phyloP scores from a whole-genome alignment of 441 rosid species.

The Arabidopsis lyrata region DNA sequence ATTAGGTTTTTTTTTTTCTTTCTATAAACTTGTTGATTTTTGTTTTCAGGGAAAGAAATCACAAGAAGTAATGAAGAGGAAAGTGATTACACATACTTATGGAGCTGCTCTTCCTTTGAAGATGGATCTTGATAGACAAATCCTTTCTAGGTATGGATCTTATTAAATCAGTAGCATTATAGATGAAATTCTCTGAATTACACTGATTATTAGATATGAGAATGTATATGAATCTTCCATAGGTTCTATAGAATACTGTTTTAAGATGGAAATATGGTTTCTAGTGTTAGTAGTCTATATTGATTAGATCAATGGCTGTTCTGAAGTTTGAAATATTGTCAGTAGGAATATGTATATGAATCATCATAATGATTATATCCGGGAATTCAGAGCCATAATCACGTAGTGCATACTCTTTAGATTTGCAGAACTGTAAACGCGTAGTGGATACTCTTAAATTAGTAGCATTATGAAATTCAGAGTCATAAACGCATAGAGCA shows the following conservation, averaged over 20 bases:
- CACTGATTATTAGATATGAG: constrained; percentile 2
- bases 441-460: not conserved
- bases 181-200: not conserved
- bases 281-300: not conserved
- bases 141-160: constrained; percentile 66
- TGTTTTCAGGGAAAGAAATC: constrained; percentile 54
- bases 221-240: not conserved
- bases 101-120: constrained; percentile 82
- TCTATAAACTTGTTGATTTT: too few relatives aligned
- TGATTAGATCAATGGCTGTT: not conserved
- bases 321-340: not conserved
- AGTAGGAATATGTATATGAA: not conserved
- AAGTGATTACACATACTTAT: constrained; percentile 59
- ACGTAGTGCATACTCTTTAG: not conserved
- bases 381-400: not conserved
- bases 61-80: constrained; percentile 64
- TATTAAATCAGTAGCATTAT: not conserved
- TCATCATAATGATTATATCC: not conserved
- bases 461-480: not conserved
- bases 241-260: not conserved
- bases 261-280: constrained; percentile 3
- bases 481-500: not conserved
- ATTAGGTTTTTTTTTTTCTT: not conserved
- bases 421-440: not conserved
- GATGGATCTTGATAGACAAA: constrained; percentile 86